Evolutionary conservation across 306 rosid species (phyloP).

Genomic region (Dryas alaskensis): DNA sequence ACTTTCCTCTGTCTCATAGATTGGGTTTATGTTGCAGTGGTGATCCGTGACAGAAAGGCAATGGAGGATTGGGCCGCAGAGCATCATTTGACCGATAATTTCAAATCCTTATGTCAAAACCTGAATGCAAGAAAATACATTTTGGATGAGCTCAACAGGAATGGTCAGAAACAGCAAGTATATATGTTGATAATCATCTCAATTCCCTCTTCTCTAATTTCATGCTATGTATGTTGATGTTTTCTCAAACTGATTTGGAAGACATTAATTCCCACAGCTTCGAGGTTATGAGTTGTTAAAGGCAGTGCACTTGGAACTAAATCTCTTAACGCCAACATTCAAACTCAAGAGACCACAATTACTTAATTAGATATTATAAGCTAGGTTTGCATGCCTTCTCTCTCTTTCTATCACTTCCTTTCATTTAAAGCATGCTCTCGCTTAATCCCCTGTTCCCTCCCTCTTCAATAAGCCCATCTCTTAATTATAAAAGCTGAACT

Average conservation of each 20-base stretch:
- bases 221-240: not conserved
- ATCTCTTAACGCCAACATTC: conserved; percentile 83
- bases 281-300: conserved; percentile 85
- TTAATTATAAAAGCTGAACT: no score
- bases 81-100: conserved; percentile 50
- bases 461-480: no score
- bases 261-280: conserved; percentile 46
- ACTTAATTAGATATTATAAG: conserved; percentile 60
- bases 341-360: conserved; percentile 84
- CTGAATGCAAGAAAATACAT: conserved; percentile 61
- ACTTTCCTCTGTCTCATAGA: conserved; percentile 38
- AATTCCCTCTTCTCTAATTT: conserved; percentile 16
- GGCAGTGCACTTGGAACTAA: conserved; percentile 79
- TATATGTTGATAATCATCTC: conserved; percentile 26
- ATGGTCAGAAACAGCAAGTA: conserved; percentile 63
- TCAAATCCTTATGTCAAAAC: conserved; percentile 67
- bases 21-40: conserved; percentile 95
- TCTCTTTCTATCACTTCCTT: not conserved
- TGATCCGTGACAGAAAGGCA: conserved; percentile 66
- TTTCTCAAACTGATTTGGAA: conserved; percentile 23
- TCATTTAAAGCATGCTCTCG: not conserved
- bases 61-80: conserved; percentile 77
- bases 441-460: not conserved
- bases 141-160: conserved; percentile 74
- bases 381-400: conserved; percentile 25